A percentile compares a stretch with the other conserved stretches of the same genome.
Conservation (phyloP, 352 stramenopile genomes). For the Aphanomyces cochlioides region DNA sequence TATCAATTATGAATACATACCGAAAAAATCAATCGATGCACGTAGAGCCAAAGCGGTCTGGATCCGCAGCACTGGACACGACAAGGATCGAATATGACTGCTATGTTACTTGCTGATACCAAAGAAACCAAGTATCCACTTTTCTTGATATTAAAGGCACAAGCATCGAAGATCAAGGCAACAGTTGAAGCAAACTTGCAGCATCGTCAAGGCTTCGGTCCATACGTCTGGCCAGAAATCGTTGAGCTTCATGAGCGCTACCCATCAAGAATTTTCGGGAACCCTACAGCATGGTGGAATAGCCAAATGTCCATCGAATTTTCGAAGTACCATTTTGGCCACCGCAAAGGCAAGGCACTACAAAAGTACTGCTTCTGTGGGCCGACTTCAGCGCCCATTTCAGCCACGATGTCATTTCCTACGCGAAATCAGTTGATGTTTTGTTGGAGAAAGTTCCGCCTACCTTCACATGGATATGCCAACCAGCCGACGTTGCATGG, state of each 20-base stretch:
- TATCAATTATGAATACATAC: too few relatives aligned
- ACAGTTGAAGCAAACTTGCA: constrained; percentile 19
- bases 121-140: constrained; percentile 34
- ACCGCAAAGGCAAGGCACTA: neutral
- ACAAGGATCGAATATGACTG: constrained; percentile 37
- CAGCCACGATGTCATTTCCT: constrained; percentile 3
- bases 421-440: neutral
- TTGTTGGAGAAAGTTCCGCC: constrained; percentile 14
- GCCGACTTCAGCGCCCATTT: constrained; percentile 16
- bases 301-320: constrained; percentile 36
- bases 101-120: constrained; percentile 38
- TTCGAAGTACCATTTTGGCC: constrained; percentile 29
- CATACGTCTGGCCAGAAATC: constrained; percentile 29
- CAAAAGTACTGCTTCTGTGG: constrained; percentile 15
- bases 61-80: constrained; percentile 29
- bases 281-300: too few relatives aligned
- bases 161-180: neutral
- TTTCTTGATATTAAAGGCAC: constrained; percentile 37
- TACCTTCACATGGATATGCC: too few relatives aligned
- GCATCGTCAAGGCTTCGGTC: constrained; percentile 31
- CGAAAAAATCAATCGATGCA: too few relatives aligned
- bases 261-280: constrained; percentile 33
- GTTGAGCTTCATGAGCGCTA: constrained; percentile 22
- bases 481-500: too few relatives aligned
- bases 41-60: constrained; percentile 33